Base-by-base conservation (phyloP, 495 filamentous ascomycete species). In the Penicillium subrubescens region DNA sequence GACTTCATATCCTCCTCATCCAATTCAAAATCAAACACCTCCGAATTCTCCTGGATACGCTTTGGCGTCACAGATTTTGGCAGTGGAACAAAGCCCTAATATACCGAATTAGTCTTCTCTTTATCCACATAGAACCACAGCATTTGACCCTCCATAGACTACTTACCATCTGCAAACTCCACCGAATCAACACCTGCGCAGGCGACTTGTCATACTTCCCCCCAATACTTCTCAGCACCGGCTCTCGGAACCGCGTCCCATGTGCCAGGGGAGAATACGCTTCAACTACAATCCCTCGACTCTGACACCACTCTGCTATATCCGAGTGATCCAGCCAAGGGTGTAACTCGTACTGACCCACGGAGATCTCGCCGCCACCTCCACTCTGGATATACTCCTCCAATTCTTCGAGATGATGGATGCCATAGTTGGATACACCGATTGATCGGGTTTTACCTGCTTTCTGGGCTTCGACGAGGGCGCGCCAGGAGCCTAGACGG, bases 281-380 rank as follows among this genome's bases (percentile, higher is more conserved):
- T 78, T 96, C 83, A 19, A 94, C 76, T 11, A 92, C 76, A 10
- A 96, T 85, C 3, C 86, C 85, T 10, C 90, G 80, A 63, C 84
- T 81, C 62, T 83, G 73, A 61, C 88, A 89, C 90, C 94, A 96
- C 63, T 88, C 81, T 12, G 86, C 86, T 39, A 97, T 92, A 69
- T 94, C 91, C 2, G 80, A 79, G 14, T 91, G 83, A 27, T 88
- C 83, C 12, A 89, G 83, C 91, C 92, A 97, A 0, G 94, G 93
- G 67, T 97, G 94, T 19, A 97, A 72, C 75, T 97, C 94, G 67
- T 90, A 91, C 74, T 96, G 93, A 11, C 91, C 92, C 4, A 96
- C 90, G 61, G 87, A 89, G 65, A 97, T 82, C 21, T 92, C 81
- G 19, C 91, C 91, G 15, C 88, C 92, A 60, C 86, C 88, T 6